These are phyloP conservation scores for Wickerhamomyces strasburgensis DNA, from an alignment of 805 yeast genomes.

Conservation along the genomic window DNA sequence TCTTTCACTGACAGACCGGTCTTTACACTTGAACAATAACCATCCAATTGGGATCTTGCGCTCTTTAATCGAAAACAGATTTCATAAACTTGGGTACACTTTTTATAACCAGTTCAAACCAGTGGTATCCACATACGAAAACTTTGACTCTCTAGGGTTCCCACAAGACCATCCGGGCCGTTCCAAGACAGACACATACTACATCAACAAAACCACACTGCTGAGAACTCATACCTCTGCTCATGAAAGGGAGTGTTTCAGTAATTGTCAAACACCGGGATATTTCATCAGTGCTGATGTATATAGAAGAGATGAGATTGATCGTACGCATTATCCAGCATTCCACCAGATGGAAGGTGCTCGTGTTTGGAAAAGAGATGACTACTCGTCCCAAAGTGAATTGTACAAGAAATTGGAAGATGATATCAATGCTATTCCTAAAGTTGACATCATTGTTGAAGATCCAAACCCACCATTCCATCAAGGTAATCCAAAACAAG, in stretches of 20 bases:
- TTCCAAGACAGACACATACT: conserved; percentile 88
- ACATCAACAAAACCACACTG: conserved; percentile 65
- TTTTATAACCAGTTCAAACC: conserved; percentile 79
- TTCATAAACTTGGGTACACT: conserved; percentile 65
- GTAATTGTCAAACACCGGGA: conserved; percentile 65
- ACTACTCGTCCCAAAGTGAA: conserved; percentile 23
- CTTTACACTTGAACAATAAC: conserved; percentile 63
- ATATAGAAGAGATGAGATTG: conserved; percentile 91
- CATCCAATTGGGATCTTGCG: conserved; percentile 92
- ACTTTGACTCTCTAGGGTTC: conserved; percentile 89
- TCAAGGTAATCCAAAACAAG: conserved; percentile 73
- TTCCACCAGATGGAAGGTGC: conserved; percentile 99
- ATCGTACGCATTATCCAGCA: conserved; percentile 93
- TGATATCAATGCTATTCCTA: conserved; percentile 65
- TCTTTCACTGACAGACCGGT: conserved; percentile 59
- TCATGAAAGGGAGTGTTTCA: conserved; percentile 86
- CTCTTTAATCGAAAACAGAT: conserved; percentile 62
- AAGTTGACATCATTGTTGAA: conserved; percentile 65
- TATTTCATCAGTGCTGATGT: conserved; percentile 94
- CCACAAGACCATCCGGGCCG: conserved; percentile 93
- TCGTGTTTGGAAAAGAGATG: conserved; percentile 64
- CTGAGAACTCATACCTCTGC: conserved; percentile 96
- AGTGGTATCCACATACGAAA: conserved; percentile 73
- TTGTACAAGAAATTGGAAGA: conserved; percentile 41
- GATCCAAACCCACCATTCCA: conserved; percentile 61